Conservation (phyloP, 495 filamentous ascomycete species). For the Penicillium verhagenii region DNA sequence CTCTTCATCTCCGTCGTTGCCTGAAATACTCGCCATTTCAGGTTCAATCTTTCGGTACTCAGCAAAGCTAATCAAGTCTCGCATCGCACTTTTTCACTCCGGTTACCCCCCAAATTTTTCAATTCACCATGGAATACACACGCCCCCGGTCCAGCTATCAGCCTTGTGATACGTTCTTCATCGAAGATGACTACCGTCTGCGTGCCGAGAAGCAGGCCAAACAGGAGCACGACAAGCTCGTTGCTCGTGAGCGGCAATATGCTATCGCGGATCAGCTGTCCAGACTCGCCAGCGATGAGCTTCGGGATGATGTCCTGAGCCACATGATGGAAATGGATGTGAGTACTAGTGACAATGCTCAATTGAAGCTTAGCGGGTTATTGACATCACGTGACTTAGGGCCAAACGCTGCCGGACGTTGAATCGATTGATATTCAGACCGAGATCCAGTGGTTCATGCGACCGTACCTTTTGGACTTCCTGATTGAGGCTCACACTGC, state of each 20-base stretch:
- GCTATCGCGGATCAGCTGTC: conserved; percentile 86
- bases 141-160: conserved; percentile 51
- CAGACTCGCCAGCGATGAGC: conserved; percentile 75
- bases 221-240: conserved; percentile 67
- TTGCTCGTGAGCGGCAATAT: conserved; percentile 75
- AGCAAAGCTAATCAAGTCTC: conserved; percentile 20
- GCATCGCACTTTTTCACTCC: conserved; percentile 5
- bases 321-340: conserved; percentile 99
- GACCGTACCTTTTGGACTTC: conserved; percentile 97
- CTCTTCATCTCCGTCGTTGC: conserved; percentile 52
- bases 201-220: conserved; percentile 33
- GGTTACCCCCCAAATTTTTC: conserved; percentile 1
- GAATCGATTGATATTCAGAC: conserved; percentile 98
- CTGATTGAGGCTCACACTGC: conserved; percentile 94
- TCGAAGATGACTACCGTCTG: conserved; percentile 67
- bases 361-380: too few species aligned
- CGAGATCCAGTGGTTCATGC: conserved; percentile 99
- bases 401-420: conserved; percentile 88
- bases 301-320: conserved; percentile 85
- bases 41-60: conserved; percentile 31
- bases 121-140: conserved; percentile 71
- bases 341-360: too few species aligned
- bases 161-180: conserved; percentile 79
- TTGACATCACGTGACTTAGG: conserved; percentile 48
- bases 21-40: conserved; percentile 33